A percentile compares a stretch with the other conserved stretches of the same genome.
phyloP scores from a whole-genome alignment of 495 filamentous ascomycete genomes.

The Sabuloglossum arenarium region DNA sequence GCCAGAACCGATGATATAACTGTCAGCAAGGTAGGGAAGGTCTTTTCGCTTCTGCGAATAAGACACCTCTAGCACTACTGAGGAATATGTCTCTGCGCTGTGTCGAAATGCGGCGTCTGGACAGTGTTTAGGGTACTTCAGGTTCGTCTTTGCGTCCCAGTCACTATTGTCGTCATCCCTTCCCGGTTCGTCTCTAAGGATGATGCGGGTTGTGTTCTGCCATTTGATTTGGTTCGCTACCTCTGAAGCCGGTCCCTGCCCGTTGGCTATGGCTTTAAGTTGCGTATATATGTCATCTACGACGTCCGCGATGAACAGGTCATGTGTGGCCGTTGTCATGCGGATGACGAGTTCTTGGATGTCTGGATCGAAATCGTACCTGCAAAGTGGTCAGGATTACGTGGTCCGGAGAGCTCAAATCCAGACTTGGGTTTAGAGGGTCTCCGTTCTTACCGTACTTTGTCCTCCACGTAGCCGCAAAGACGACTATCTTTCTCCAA shows the following conservation, averaged over 20 bases:
- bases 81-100: conserved; percentile 1
- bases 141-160: neutral
- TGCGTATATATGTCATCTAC: neutral
- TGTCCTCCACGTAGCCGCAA: neutral
- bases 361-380: neutral
- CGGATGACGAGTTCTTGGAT: neutral
- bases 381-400: neutral
- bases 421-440: neutral
- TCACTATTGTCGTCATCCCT: too few species aligned
- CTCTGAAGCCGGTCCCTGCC: neutral
- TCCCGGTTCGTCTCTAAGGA: neutral
- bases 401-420: neutral
- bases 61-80: conserved; percentile 18
- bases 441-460: neutral
- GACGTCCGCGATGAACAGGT: neutral
- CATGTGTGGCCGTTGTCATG: neutral
- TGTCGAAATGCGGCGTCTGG: neutral
- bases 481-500: neutral
- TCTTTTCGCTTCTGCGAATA: conserved; percentile 17
- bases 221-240: neutral
- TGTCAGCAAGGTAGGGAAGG: conserved; percentile 13
- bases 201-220: neutral
- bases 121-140: neutral
- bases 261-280: neutral
- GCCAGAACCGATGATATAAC: conserved; percentile 15